These are phyloP conservation scores for Hylodesmum podocarpum DNA, from an alignment of 306 rosid genomes.

Conservation along the genomic window DNA sequence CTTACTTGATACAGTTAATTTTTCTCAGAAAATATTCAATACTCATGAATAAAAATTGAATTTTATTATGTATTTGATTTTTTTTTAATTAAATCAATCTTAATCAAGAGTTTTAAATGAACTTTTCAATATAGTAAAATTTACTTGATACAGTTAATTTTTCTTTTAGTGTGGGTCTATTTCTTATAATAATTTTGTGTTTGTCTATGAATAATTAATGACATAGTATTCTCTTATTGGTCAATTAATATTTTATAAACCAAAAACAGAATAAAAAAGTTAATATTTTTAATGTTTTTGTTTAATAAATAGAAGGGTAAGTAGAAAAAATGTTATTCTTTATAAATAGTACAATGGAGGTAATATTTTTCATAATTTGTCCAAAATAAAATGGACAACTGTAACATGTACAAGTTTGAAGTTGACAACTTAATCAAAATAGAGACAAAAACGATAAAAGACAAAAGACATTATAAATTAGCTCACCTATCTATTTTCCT, in stretches of 20 bases:
- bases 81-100: no score
- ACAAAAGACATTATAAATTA: constrained; percentile 35
- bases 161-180: no score
- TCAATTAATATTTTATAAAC: neutral
- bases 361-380: neutral
- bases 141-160: no score
- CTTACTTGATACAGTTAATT: no score
- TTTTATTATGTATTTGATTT: no score
- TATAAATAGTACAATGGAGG: neutral
- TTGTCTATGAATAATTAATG: neutral
- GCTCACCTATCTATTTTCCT: constrained; percentile 35
- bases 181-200: no score
- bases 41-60: no score
- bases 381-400: constrained; percentile 16
- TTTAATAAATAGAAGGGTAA: neutral
- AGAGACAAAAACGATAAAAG: constrained; percentile 35
- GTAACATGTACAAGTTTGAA: constrained; percentile 22
- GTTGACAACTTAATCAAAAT: constrained; percentile 30
- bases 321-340: neutral
- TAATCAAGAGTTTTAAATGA: no score
- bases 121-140: no score
- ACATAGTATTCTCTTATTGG: neutral
- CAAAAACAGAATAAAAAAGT: neutral
- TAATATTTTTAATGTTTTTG: neutral
- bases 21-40: no score